These are phyloP conservation scores for Nigrograna mackinnonii DNA, from an alignment of 2,329 filamentous ascomycete genomes.

Conservation along the genomic window DNA sequence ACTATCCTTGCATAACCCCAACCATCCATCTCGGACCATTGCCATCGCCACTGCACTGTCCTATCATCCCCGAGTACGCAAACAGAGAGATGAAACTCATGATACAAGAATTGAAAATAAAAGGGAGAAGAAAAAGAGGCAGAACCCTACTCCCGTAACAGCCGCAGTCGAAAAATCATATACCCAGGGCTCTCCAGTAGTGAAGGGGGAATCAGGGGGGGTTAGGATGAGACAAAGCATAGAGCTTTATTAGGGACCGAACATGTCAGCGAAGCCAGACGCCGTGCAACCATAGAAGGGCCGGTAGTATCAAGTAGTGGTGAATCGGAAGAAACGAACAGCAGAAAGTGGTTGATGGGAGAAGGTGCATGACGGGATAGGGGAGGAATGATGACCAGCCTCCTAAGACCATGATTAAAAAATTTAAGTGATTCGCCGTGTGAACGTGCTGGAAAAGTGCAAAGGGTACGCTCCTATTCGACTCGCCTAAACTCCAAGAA, in stretches of 20 bases:
- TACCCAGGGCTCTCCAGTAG: neutral
- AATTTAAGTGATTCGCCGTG: slow-evolving; percentile 8
- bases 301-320: neutral
- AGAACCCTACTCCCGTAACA: neutral
- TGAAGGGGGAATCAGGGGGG: slow-evolving; percentile 8
- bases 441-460: slow-evolving; percentile 3
- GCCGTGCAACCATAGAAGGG: neutral
- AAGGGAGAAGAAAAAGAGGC: no score
- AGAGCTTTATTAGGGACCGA: slow-evolving; percentile 5
- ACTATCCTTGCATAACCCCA: no score
- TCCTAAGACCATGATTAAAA: slow-evolving; percentile 11
- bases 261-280: neutral
- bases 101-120: slow-evolving; percentile 12
- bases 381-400: slow-evolving; percentile 9
- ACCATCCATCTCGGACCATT: no score
- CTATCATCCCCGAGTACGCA: slow-evolving; percentile 2
- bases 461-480: slow-evolving; percentile 4
- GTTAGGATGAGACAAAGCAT: neutral
- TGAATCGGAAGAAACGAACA: neutral
- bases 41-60: no score
- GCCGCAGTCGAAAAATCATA: slow-evolving; percentile 1
- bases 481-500: slow-evolving; percentile 7
- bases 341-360: neutral
- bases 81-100: slow-evolving; percentile 9
- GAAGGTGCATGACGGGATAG: neutral